Conservation (phyloP, 176 grass and related monocot species). For the Ampelocalamus luodianensis region DNA sequence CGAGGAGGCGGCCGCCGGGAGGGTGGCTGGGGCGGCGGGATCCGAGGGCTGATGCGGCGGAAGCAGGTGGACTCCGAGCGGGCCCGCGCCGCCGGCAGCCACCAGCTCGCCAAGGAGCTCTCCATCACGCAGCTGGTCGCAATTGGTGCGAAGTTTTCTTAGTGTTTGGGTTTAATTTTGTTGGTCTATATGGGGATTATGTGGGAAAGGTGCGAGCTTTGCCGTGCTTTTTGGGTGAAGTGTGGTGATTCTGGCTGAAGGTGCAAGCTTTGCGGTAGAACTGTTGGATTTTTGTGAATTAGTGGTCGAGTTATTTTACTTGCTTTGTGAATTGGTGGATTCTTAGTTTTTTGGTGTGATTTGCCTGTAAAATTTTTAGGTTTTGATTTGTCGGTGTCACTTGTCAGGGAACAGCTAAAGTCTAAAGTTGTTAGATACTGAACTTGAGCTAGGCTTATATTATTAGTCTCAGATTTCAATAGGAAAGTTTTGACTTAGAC, state of each 20-base stretch:
- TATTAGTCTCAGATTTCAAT: neutral
- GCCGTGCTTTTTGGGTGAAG: neutral
- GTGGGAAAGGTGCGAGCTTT: neutral
- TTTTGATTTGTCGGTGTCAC: neutral
- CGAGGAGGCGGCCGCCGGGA: conserved; percentile 20
- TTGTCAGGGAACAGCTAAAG: neutral
- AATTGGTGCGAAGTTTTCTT: conserved; percentile 54
- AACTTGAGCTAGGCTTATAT: neutral
- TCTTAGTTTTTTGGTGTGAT: neutral
- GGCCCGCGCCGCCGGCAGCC: conserved; percentile 46
- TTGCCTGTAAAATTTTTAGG: neutral
- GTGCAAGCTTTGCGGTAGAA: neutral
- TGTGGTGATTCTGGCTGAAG: conserved; percentile 13
- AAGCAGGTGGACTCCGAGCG: conserved; percentile 97
- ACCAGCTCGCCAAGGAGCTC: conserved; percentile 85
- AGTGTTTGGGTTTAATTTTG: neutral
- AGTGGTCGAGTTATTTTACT: neutral
- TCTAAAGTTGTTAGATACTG: neutral
- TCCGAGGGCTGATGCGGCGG: conserved; percentile 67
- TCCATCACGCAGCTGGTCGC: conserved; percentile 78
- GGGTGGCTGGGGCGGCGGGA: conserved; percentile 12
- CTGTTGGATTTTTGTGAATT: conserved; percentile 3
- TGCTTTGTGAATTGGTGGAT: neutral
- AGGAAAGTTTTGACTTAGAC: neutral
- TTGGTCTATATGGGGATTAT: conserved; percentile 5